A percentile compares a stretch with the other conserved stretches of the same genome.
Evolutionary conservation across 352 stramenopile species (phyloP).

Genomic region (Blastocystis sp.): DNA sequence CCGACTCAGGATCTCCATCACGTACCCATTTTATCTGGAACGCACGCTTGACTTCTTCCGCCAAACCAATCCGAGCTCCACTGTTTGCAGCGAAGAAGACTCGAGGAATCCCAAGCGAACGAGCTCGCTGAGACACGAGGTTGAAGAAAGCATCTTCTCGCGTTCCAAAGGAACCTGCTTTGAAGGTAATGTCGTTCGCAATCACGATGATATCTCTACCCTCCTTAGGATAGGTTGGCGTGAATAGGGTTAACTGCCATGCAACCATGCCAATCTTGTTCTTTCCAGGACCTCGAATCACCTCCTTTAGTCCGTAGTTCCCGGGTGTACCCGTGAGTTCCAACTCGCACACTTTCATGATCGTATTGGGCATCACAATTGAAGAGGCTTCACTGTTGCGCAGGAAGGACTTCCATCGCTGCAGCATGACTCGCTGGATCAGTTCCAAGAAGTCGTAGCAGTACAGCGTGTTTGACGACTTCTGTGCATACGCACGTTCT

Average conservation of each 20-base stretch:
- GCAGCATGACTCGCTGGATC: constrained; percentile 88
- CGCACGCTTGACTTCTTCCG: constrained; percentile 91
- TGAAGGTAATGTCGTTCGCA: constrained; percentile 99
- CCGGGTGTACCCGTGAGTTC: constrained; percentile 65
- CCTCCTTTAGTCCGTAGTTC: constrained; percentile 71
- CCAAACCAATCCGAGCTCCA: constrained; percentile 93
- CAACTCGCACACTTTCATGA: constrained; percentile 72
- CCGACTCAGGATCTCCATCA: constrained; percentile 85
- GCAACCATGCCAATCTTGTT: constrained; percentile 99
- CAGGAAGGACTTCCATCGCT: constrained; percentile 83
- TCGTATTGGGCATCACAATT: constrained; percentile 62
- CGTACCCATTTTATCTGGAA: constrained; percentile 94
- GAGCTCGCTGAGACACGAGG: constrained; percentile 86
- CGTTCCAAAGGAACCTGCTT: constrained; percentile 97
- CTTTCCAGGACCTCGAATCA: constrained; percentile 78
- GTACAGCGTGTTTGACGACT: constrained; percentile 86
- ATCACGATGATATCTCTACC: constrained; percentile 95
- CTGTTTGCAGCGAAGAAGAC: constrained; percentile 98
- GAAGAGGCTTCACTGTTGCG: constrained; percentile 58
- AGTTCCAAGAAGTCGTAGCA: constrained; percentile 98
- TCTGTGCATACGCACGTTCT: constrained; percentile 79
- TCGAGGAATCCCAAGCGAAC: constrained; percentile 82
- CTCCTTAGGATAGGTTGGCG: constrained; percentile 68
- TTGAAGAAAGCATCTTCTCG: constrained; percentile 97
- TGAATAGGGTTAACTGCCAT: constrained; percentile 94